Evolutionary conservation across 345 rosid genomes (phyloP), one percentile per base, ranked within the genome.

Genomic region (Linum trigynum): DNA sequence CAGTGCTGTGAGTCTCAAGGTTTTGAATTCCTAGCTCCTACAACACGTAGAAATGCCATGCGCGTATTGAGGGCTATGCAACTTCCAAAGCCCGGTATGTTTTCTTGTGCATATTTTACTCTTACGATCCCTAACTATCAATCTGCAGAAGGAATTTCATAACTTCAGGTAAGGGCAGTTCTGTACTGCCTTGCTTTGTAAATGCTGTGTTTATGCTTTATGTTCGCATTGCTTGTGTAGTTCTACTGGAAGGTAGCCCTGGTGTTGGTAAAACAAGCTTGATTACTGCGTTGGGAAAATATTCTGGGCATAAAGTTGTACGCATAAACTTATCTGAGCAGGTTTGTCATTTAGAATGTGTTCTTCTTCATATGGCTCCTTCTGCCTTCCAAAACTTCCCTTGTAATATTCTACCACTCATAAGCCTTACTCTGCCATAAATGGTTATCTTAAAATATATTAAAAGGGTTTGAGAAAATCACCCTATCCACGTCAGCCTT

Each of bases 211-310:
- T 17, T 56, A 17, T 53, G 55, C 60, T 70, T 57, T 12, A 36
- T 17, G 41, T 56, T 35, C 61, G 17, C 42, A 37, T 12, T 70
- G 64, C 65, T 67, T 73, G 51, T 64, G 60, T 85, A 86, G 97
- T 88, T 68, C 74, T 92, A 66, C 65, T 92, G 77, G 98, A 92
- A 82, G 98, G 98, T 67, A 90, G 97, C 74, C 98, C 98, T 5
- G 98, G 98, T 72, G 98, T 92, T 76, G 98, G 98, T 71, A 92
- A 92, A 79, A 92, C 98, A 66, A 92, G 97, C 77, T 78, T 92
- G 68, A 76, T 92, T 74, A 76, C 81, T 71, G 96, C 98, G 57
- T 75, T 92, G 81, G 96, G 97, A 55, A 88, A 83, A 76, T 85
- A 79, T 82, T 92, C 97, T 55, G 98, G 97, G 67, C 97, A 92